Conservation (phyloP, 805 yeast genomes). For the Metschnikowia anglica region DNA sequence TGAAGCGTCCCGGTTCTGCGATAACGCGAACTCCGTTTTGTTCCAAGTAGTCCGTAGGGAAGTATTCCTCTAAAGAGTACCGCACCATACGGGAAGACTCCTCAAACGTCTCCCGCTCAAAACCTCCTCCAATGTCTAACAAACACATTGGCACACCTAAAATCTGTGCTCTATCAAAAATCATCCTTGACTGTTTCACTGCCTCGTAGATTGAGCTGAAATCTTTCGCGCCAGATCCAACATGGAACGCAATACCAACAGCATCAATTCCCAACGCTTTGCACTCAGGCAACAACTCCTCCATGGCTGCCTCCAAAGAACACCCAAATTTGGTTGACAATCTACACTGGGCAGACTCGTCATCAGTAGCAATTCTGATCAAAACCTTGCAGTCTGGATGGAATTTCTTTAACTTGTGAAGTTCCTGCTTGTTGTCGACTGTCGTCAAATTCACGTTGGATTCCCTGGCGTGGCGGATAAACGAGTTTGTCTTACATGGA, state of each 20-base stretch:
- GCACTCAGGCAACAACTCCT: slow-evolving; percentile 59
- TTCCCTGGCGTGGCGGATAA: slow-evolving; percentile 66
- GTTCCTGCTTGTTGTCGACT: slow-evolving; percentile 84
- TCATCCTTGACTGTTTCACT: slow-evolving; percentile 61
- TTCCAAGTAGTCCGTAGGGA: slow-evolving; percentile 45
- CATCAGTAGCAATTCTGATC: slow-evolving; percentile 86
- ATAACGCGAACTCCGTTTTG: slow-evolving; percentile 48
- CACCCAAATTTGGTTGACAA: slow-evolving; percentile 91
- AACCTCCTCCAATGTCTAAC: slow-evolving; percentile 95
- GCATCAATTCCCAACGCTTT: slow-evolving; percentile 59
- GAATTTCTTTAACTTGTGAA: slow-evolving; percentile 63
- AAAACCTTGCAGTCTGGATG: slow-evolving; percentile 72
- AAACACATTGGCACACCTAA: slow-evolving; percentile 49
- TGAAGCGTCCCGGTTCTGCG: slow-evolving; percentile 93
- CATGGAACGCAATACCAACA: slow-evolving; percentile 90
- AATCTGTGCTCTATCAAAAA: slow-evolving; percentile 59
- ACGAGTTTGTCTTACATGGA: slow-evolving; percentile 89
- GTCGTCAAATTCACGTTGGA: slow-evolving; percentile 69
- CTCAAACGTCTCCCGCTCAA: slow-evolving; percentile 60
- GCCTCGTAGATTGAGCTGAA: slow-evolving; percentile 66
- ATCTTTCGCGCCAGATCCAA: slow-evolving; percentile 91
- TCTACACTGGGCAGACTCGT: slow-evolving; percentile 80
- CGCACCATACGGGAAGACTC: slow-evolving; percentile 59
- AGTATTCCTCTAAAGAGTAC: slow-evolving; percentile 53
- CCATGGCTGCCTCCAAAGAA: slow-evolving; percentile 49